Evolutionary conservation across 1,139 yeast genomes (phyloP), one percentile per base, ranked within the genome.

Genomic region (Groenewaldozyma auringiensis): DNA sequence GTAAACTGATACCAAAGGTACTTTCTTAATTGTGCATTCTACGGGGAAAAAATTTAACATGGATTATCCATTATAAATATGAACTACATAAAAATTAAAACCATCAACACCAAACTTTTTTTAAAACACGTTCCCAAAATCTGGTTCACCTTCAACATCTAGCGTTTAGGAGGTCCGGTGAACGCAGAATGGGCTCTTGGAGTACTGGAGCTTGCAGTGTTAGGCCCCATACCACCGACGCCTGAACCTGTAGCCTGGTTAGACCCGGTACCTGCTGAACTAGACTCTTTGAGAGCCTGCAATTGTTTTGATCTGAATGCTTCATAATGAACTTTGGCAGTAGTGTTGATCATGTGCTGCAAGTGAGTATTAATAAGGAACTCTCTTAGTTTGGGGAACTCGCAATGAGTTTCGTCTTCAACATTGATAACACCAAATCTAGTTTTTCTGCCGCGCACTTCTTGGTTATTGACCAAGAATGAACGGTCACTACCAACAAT

Each of bases 321-420:
- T 71, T 92, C 98, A 67, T 92, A 92, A 66, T 92, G 98, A 48
- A 82, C 76, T 58, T 81, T 75, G 3, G 95, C 72, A 3, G 98
- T 92, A 16, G 96, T 81, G 65, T 92, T 98, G 61, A 92, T 92
- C 64, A 92, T 79, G 65, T 92, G 98, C 67, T 88, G 97, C 60
- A 92, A 74, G 66, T 92, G 96, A 25, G 97, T 89, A 70, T 96
- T 81, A 46, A 95, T 86, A 63, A 92, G 76, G 67, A 92, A 92
- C 66, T 88, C 95, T 67, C 97, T 79, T 63, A 92, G 78, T 59
- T 86, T 87, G 43, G 87, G 85, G 72, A 92, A 92, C 69, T 92
- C 98, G 69, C 96, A 88, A 66, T 92, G 97, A 50, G 81, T 78
- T 48, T 87, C 89, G 67, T 92, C 96, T 68, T 89, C 97, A 49